Evolutionary conservation across 192 early-diverging fungal species (phyloP).

Genomic region (Coemansia sp.): DNA sequence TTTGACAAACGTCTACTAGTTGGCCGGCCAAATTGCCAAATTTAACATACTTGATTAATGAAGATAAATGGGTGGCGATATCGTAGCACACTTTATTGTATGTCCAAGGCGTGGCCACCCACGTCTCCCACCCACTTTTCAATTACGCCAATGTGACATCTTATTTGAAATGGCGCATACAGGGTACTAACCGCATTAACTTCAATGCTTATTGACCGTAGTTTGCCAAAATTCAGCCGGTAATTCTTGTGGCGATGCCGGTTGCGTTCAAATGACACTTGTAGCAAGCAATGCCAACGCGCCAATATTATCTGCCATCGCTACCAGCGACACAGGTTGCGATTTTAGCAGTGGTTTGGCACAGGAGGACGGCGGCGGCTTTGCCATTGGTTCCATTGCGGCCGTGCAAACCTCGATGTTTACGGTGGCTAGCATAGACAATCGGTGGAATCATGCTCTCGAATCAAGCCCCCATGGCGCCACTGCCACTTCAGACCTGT

Average conservation of each 20-base stretch:
- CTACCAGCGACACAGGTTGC: background rate
- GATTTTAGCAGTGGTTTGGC: background rate
- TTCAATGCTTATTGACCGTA: background rate
- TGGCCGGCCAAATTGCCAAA: too few species aligned
- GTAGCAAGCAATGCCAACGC: background rate
- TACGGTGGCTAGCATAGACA: conserved; percentile 16
- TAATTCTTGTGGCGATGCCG: background rate
- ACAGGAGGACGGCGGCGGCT: background rate
- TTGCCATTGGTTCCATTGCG: background rate
- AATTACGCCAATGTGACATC: background rate
- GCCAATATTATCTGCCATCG: background rate
- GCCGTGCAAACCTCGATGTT: conserved; percentile 17
- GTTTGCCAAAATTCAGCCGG: background rate
- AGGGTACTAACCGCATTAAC: background rate
- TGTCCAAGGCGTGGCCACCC: background rate
- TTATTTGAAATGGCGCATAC: background rate
- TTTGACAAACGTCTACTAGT: background rate
- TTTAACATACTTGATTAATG: background rate
- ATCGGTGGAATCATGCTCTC: conserved; percentile 27
- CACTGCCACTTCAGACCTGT: conserved; percentile 47
- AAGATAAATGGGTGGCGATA: background rate
- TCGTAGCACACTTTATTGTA: background rate
- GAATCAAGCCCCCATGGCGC: conserved; percentile 50
- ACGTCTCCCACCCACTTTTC: background rate
- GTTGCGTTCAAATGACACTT: background rate